These are phyloP conservation scores for Gillenia trifoliata DNA, from an alignment of 306 rosid genomes.

Conservation along the genomic window DNA sequence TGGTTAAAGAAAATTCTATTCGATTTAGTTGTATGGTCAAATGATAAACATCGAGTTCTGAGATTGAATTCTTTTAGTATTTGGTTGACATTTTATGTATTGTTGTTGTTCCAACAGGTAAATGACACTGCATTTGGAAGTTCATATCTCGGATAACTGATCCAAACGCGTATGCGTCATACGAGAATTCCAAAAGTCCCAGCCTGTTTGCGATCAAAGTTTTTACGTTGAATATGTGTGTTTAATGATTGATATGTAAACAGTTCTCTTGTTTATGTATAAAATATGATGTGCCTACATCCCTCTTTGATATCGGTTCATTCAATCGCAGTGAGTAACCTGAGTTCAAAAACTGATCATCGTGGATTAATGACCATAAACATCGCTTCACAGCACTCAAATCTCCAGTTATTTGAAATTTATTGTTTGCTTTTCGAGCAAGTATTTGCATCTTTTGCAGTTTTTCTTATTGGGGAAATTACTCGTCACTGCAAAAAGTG, in stretches of 20 bases:
- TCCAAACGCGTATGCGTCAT: neutral
- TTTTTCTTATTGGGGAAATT: no score
- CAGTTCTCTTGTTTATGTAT: neutral
- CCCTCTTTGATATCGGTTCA: no score
- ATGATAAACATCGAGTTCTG: neutral
- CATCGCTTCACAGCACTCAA: no score
- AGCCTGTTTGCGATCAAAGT: neutral
- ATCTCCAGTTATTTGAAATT: no score
- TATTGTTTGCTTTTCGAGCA: no score
- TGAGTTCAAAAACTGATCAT: no score
- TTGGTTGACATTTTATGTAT: neutral
- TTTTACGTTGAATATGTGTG: neutral
- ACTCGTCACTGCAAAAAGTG: no score
- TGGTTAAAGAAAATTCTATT: neutral
- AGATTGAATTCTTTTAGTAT: neutral
- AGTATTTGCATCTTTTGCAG: no score
- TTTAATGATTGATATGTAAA: neutral
- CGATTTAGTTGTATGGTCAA: neutral
- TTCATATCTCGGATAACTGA: neutral
- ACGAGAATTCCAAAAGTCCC: neutral
- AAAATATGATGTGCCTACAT: neutral
- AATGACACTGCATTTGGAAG: neutral
- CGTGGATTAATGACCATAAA: no score
- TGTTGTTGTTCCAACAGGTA: constrained; percentile 6
- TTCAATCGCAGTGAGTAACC: no score